phyloP scores from a whole-genome alignment of 345 rosid genomes.

The Eucalyptus cloeziana region DNA sequence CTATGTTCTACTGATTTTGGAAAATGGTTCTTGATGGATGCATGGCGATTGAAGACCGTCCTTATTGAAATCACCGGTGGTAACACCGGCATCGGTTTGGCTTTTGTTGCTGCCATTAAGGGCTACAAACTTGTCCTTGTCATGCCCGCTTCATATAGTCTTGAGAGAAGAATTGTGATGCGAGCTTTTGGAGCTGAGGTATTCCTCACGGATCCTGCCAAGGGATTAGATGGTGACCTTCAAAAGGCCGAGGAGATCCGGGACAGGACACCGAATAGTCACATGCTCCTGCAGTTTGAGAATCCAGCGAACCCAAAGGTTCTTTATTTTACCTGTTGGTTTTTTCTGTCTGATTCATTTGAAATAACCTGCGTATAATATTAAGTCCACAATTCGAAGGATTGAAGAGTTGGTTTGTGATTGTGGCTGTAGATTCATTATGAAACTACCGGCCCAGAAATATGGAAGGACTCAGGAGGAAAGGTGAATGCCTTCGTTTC shows the following conservation, averaged over 20 bases:
- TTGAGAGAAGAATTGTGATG: constrained; percentile 55
- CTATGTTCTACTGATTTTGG: neutral
- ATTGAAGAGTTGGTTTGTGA: neutral
- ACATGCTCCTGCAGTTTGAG: constrained; percentile 28
- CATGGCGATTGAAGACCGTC: constrained; percentile 21
- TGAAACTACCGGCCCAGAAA: constrained; percentile 33
- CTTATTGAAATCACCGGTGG: constrained; percentile 57
- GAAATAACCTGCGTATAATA: neutral
- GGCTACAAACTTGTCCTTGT: constrained; percentile 49
- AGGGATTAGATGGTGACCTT: constrained; percentile 22
- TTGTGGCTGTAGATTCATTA: constrained; percentile 45
- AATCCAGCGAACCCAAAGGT: constrained; percentile 78
- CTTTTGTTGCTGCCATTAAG: constrained; percentile 48
- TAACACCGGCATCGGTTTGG: constrained; percentile 74
- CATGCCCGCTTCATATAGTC: constrained; percentile 51
- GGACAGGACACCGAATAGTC: constrained; percentile 43
- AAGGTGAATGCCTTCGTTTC: constrained; percentile 36
- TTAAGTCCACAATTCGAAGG: neutral
- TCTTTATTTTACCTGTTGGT: neutral
- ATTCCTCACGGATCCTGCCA: constrained; percentile 26
- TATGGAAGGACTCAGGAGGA: constrained; percentile 26
- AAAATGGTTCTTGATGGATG: neutral
- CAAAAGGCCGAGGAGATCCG: constrained; percentile 47
- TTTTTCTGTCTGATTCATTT: neutral
- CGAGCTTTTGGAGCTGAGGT: constrained; percentile 75